Evolutionary conservation across 495 filamentous ascomycete species (phyloP).

Genomic region (Trichocladium uniseriatum): DNA sequence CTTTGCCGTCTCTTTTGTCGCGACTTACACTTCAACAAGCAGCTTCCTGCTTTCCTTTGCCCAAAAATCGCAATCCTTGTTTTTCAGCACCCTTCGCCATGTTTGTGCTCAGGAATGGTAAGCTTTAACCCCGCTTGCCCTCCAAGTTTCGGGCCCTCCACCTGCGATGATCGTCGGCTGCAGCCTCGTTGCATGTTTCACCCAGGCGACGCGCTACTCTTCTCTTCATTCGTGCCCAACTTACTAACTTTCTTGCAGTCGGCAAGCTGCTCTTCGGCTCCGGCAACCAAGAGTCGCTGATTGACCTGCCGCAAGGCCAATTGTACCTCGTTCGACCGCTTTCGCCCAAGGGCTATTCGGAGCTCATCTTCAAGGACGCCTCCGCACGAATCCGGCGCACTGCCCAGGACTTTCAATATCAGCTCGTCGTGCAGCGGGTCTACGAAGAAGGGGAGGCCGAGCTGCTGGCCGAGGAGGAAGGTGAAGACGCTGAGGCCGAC

Average conservation of each 20-base stretch:
- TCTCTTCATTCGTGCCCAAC: not conserved
- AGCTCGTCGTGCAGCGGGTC: slow-evolving; percentile 88
- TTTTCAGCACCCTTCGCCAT: slow-evolving; percentile 10
- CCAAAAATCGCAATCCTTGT: not conserved
- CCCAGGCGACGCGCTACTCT: not conserved
- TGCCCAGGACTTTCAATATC: slow-evolving; percentile 90
- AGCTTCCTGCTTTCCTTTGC: too few relatives aligned
- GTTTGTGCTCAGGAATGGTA: slow-evolving; percentile 27
- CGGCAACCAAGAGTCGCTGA: slow-evolving; percentile 81
- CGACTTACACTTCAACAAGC: not conserved
- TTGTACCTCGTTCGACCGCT: slow-evolving; percentile 93
- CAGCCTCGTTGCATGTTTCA: not conserved
- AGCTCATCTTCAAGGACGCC: slow-evolving; percentile 97
- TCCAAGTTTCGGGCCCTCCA: not conserved
- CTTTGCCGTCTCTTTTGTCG: too few relatives aligned
- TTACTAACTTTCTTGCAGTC: slow-evolving; percentile 42
- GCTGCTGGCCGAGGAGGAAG: slow-evolving; percentile 73
- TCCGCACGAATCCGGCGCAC: slow-evolving; percentile 85
- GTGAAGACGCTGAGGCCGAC: slow-evolving; percentile 63
- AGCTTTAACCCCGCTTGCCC: slow-evolving; percentile 12
- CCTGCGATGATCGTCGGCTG: not conserved
- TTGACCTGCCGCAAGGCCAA: slow-evolving; percentile 89
- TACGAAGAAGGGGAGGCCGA: slow-evolving; percentile 98
- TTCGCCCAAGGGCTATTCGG: slow-evolving; percentile 93
- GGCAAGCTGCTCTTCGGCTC: slow-evolving; percentile 89